phyloP scores from a whole-genome alignment of 352 stramenopile species.

The Globisporangium ultimum region DNA sequence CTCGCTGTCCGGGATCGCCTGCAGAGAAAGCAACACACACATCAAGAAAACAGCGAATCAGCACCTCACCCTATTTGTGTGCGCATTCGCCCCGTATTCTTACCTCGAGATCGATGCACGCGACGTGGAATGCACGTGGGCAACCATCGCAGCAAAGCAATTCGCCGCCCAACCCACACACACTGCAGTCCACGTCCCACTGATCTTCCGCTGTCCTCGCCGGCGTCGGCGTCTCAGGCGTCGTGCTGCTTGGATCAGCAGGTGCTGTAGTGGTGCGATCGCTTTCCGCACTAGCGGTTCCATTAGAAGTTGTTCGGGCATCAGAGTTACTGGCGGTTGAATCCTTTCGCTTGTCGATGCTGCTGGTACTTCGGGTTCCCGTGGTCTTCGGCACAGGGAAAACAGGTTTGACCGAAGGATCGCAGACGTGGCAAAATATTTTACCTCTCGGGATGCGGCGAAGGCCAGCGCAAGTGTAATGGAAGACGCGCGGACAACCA shows the following conservation, averaged over 20 bases:
- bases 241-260: conserved; percentile 5
- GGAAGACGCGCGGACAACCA: conserved; percentile 90
- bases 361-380: conserved; percentile 2
- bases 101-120: conserved; percentile 72
- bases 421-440: conserved; percentile 81
- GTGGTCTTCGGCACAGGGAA: conserved; percentile 30
- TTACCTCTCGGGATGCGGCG: conserved; percentile 79
- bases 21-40: neutral
- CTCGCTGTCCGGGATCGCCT: conserved; percentile 62
- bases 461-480: conserved; percentile 82
- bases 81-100: neutral
- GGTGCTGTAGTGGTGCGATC: conserved; percentile 1
- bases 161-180: conserved; percentile 82
- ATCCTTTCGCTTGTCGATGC: conserved; percentile 1
- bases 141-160: conserved; percentile 91
- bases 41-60: neutral
- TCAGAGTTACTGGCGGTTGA: neutral
- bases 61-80: no score
- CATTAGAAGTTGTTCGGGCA: neutral
- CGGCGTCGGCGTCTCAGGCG: conserved; percentile 3
- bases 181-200: conserved; percentile 88
- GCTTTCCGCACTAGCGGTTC: neutral
- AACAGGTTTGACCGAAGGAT: conserved; percentile 66
- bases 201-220: conserved; percentile 62
- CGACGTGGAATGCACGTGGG: conserved; percentile 88